Conservation (phyloP, 1,284 basidiomycete species). For the Anthracocystis setariae region DNA sequence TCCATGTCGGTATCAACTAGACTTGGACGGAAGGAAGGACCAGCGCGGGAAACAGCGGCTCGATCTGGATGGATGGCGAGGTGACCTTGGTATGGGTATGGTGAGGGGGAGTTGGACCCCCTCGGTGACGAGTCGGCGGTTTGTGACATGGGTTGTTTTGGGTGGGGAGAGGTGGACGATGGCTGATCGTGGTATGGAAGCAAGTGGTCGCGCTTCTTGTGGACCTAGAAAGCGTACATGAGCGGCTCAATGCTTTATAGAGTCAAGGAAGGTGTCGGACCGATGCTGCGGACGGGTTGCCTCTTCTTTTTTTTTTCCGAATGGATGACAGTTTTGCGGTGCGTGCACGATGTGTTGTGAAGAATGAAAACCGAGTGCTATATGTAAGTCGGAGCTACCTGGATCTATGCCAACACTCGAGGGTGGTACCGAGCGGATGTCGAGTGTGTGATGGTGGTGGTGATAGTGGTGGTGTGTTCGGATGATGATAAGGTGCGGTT, state of each 20-base stretch:
- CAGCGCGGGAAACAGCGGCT: constrained; percentile 6
- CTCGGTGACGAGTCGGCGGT: constrained; percentile 45
- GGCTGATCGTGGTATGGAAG: not conserved
- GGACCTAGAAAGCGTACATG: not conserved
- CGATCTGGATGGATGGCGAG: constrained; percentile 2
- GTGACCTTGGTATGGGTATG: constrained; percentile 25
- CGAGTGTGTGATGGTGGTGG: too few relatives aligned
- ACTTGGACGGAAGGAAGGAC: constrained; percentile 21
- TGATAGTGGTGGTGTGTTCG: too few relatives aligned
- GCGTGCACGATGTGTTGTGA: too few relatives aligned
- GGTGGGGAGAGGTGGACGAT: not conserved
- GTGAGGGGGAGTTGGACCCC: constrained; percentile 51
- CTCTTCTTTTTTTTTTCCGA: too few relatives aligned
- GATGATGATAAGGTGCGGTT: too few relatives aligned
- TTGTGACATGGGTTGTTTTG: constrained; percentile 21
- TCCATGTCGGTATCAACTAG: constrained; percentile 40
- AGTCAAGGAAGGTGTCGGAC: too few relatives aligned
- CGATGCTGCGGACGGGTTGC: too few relatives aligned
- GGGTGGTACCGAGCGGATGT: too few relatives aligned
- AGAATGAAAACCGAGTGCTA: too few relatives aligned
- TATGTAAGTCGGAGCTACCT: not conserved
- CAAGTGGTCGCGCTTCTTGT: not conserved
- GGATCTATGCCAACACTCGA: too few relatives aligned
- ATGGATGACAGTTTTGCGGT: too few relatives aligned
- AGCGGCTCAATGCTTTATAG: not conserved